phyloP scores from a whole-genome alignment of 83 land plant genomes.

The Picea engelmannii region DNA sequence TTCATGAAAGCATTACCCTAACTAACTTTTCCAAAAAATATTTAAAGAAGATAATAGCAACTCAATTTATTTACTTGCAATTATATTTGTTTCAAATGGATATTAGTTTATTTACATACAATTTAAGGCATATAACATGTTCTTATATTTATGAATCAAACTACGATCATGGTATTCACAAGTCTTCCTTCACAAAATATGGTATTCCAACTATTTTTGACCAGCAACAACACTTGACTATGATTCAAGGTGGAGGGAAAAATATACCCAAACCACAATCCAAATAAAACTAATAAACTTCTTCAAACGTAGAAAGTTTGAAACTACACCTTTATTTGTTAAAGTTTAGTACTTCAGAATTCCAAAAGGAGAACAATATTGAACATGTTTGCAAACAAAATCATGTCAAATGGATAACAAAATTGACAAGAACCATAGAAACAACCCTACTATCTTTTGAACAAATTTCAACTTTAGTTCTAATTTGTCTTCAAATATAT shows the following conservation, averaged over 20 bases:
- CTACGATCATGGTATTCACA: neutral
- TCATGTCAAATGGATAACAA: neutral
- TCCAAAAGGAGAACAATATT: neutral
- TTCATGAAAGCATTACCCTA: neutral
- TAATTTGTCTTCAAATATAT: too few relatives aligned
- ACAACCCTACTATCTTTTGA: too few relatives aligned
- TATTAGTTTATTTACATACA: neutral
- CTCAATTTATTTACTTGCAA: neutral
- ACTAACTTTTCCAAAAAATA: neutral
- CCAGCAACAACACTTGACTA: neutral
- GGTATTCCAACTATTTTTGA: neutral
- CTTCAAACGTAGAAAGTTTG: neutral
- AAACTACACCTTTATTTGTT: neutral
- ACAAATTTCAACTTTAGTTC: too few relatives aligned
- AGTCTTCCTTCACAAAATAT: neutral
- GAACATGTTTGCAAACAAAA: neutral
- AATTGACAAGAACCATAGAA: neutral
- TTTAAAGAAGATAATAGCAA: constrained; percentile 1
- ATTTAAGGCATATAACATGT: neutral
- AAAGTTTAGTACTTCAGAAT: neutral
- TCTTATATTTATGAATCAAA: neutral
- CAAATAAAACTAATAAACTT: too few relatives aligned
- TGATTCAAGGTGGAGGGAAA: neutral
- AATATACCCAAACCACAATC: too few relatives aligned
- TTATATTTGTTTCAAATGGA: neutral